Evolutionary conservation across 1,139 yeast genomes (phyloP).

Genomic region (Saccharomycopsis hybrid): DNA sequence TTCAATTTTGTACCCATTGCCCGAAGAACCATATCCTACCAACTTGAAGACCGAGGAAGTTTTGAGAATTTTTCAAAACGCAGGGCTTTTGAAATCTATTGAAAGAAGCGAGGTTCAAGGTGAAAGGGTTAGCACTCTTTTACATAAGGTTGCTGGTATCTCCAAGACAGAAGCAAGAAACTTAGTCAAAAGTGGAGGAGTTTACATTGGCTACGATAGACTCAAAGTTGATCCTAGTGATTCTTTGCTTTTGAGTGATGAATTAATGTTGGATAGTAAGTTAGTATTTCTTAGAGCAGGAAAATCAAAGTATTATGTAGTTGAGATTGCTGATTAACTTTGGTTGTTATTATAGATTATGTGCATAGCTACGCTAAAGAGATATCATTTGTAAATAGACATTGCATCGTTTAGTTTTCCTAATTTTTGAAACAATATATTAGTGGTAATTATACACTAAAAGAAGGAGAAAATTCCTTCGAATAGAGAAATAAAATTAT

Average conservation of each 20-base stretch:
- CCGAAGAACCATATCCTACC: constrained; percentile 41
- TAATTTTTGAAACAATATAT: too few species aligned
- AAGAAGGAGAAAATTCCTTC: too few species aligned
- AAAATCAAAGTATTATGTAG: constrained; percentile 57
- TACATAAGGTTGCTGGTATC: constrained; percentile 32
- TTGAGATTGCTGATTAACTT: constrained; percentile 33
- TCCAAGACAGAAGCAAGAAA: constrained; percentile 59
- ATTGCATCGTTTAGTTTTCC: too few species aligned
- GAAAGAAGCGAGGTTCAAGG: constrained; percentile 33
- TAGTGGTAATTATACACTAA: too few species aligned
- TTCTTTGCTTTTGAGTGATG: constrained; percentile 39
- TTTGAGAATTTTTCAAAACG: constrained; percentile 50
- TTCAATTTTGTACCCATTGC: constrained; percentile 57
- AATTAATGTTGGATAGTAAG: constrained; percentile 51
- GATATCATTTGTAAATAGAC: too few species aligned
- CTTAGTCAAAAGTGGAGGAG: constrained; percentile 56
- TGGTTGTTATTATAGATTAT: background rate
- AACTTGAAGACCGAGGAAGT: constrained; percentile 47
- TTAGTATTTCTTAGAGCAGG: constrained; percentile 69
- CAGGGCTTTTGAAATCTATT: constrained; percentile 49
- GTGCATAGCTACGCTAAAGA: too few species aligned
- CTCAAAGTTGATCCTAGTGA: constrained; percentile 51
- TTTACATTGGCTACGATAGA: constrained; percentile 61
- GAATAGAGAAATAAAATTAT: too few species aligned
- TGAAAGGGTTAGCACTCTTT: constrained; percentile 31